These are phyloP conservation scores for Melaleuca quinquenervia DNA, from an alignment of 345 rosid genomes.

Conservation along the genomic window DNA sequence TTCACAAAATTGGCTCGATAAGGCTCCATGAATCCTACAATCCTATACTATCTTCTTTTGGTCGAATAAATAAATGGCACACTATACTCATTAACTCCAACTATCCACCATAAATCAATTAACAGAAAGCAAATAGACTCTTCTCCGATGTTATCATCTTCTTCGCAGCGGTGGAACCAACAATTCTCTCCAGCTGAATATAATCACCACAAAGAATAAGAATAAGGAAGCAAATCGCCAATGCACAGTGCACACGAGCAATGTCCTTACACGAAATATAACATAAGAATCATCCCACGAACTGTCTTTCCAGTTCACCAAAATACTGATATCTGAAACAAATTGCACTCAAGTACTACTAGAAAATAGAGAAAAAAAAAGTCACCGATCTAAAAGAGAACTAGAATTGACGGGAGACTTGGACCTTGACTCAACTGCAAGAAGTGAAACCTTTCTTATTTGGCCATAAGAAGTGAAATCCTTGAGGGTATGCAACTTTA, in stretches of 20 bases:
- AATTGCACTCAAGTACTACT: background rate
- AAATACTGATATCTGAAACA: background rate
- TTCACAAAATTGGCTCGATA: background rate
- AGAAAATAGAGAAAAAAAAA: background rate
- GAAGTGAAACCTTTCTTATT: background rate
- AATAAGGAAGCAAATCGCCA: background rate
- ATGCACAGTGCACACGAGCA: background rate
- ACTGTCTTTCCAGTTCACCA: background rate
- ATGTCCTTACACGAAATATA: background rate
- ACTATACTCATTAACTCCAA: background rate
- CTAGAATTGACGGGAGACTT: background rate
- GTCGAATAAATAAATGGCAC: background rate
- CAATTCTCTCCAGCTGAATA: slow-evolving; percentile 71
- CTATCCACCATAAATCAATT: background rate
- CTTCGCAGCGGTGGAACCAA: slow-evolving; percentile 48
- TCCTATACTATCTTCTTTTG: background rate
- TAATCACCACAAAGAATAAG: background rate
- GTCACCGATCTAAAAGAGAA: background rate
- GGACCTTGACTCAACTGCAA: background rate
- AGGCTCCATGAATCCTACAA: background rate
- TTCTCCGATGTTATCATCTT: slow-evolving; percentile 70
- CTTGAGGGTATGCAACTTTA: background rate
- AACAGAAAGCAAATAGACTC: slow-evolving; percentile 56
- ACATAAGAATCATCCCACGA: background rate
- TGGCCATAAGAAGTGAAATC: background rate